These are phyloP conservation scores for Lecanoromycetidae sp. DNA, from an alignment of 2,329 filamentous ascomycete genomes.

Conservation along the genomic window DNA sequence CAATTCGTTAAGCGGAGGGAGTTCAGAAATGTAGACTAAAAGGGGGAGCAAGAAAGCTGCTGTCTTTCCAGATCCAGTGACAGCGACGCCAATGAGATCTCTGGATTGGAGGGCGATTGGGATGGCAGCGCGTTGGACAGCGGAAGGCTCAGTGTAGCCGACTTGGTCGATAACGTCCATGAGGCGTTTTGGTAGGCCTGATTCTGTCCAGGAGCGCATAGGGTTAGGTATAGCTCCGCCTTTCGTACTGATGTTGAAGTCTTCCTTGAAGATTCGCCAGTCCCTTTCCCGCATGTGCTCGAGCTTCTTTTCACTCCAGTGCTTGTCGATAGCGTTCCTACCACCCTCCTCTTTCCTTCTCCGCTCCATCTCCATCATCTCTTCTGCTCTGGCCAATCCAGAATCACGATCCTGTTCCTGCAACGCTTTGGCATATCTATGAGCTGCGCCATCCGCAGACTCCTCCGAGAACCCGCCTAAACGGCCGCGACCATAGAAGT, in stretches of 20 bases:
- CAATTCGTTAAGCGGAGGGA: slow-evolving; percentile 70
- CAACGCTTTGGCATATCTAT: slow-evolving; percentile 54
- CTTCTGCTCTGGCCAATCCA: slow-evolving; percentile 61
- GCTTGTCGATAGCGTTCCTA: slow-evolving; percentile 69
- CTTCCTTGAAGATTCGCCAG: slow-evolving; percentile 99
- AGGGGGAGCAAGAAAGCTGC: slow-evolving; percentile 87
- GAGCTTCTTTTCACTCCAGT: slow-evolving; percentile 89
- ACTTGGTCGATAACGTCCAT: slow-evolving; percentile 72
- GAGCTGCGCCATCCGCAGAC: slow-evolving; percentile 38
- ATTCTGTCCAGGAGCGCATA: slow-evolving; percentile 90
- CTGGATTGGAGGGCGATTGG: slow-evolving; percentile 85
- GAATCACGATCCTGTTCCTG: slow-evolving; percentile 63
- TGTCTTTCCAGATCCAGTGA: slow-evolving; percentile 97
- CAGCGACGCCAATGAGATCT: slow-evolving; percentile 95
- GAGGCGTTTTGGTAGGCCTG: slow-evolving; percentile 61
- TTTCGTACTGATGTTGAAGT: slow-evolving; percentile 93
- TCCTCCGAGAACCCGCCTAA: slow-evolving; percentile 55
- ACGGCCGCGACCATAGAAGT: slow-evolving; percentile 57
- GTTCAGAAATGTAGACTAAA: slow-evolving; percentile 83
- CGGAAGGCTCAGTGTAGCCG: slow-evolving; percentile 81
- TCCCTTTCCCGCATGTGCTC: slow-evolving; percentile 93
- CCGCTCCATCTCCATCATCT: slow-evolving; percentile 75
- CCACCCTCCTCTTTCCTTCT: slow-evolving; percentile 59
- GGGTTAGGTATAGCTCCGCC: slow-evolving; percentile 86
- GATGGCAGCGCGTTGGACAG: slow-evolving; percentile 88